A percentile compares a stretch with the other conserved stretches of the same genome.
These are phyloP conservation scores for Tubosaeta sp. DNA, from an alignment of 768 basidiomycete species.

Conservation along the genomic window DNA sequence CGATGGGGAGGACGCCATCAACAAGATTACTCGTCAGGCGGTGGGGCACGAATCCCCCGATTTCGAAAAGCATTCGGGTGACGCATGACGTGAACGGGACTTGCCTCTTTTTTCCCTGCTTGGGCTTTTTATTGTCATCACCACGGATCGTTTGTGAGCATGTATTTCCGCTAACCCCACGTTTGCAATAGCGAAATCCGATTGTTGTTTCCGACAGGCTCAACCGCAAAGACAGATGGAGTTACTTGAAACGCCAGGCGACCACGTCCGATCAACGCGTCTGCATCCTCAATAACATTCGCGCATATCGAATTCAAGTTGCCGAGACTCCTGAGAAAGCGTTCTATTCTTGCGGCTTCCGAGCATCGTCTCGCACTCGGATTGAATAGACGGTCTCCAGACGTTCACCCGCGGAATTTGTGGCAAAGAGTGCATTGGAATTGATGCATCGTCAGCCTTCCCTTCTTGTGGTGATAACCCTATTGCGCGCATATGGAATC, in stretches of 20 bases:
- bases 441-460: too few species aligned
- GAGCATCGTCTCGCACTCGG: not conserved
- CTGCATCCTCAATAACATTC: not conserved
- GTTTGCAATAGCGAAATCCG: not conserved
- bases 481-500: too few species aligned
- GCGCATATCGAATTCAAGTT: not conserved
- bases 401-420: too few species aligned
- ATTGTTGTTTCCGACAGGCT: not conserved
- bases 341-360: not conserved
- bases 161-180: not conserved
- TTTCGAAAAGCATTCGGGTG: constrained; percentile 18
- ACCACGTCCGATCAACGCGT: not conserved
- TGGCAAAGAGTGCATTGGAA: too few species aligned
- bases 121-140: not conserved
- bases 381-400: too few species aligned
- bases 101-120: not conserved
- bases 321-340: not conserved
- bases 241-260: too few species aligned
- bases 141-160: not conserved
- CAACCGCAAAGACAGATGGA: not conserved
- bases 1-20: constrained; percentile 59
- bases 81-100: not conserved
- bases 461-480: too few species aligned
- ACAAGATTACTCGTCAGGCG: constrained; percentile 30
- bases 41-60: constrained; percentile 15